Conservation (phyloP, 1,284 basidiomycete species). For the Cutaneotrichosporon mucoides region DNA sequence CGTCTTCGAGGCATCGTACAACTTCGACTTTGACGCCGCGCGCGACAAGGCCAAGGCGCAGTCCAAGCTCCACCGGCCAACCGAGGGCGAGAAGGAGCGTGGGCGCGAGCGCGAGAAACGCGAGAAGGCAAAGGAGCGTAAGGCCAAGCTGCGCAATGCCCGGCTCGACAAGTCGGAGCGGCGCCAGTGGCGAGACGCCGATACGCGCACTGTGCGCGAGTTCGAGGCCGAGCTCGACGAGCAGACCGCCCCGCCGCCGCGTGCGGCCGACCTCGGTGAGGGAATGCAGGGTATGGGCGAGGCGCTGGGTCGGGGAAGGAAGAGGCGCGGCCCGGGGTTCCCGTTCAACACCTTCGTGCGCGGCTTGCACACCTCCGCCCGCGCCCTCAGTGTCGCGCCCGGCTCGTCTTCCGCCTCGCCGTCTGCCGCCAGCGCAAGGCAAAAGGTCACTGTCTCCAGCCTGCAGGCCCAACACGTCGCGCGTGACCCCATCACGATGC, state of each 20-base stretch:
- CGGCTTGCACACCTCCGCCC: constrained; percentile 1
- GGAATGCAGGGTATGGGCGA: not conserved
- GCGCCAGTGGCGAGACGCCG: not conserved
- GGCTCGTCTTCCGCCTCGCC: constrained; percentile 4
- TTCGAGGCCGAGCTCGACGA: not conserved
- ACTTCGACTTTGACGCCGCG: no score
- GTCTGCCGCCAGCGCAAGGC: constrained; percentile 5
- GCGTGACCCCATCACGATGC: constrained; percentile 73
- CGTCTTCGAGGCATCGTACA: no score
- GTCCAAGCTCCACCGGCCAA: no score
- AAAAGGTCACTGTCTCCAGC: constrained; percentile 75
- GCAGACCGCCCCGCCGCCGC: not conserved
- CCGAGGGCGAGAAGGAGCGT: no score
- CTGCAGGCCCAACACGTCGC: constrained; percentile 59
- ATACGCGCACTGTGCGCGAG: not conserved
- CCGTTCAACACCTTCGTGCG: constrained; percentile 1
- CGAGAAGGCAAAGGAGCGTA: not conserved
- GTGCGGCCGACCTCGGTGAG: not conserved
- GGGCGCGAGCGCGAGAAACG: not conserved
- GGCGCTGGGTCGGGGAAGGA: not conserved
- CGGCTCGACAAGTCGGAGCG: not conserved
- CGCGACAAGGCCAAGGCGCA: not conserved
- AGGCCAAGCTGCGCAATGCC: not conserved
- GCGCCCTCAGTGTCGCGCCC: constrained; percentile 13
- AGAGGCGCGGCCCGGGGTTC: not conserved